phyloP scores from a whole-genome alignment of 179 eudicot species.

The Sideroxylon spinosum region DNA sequence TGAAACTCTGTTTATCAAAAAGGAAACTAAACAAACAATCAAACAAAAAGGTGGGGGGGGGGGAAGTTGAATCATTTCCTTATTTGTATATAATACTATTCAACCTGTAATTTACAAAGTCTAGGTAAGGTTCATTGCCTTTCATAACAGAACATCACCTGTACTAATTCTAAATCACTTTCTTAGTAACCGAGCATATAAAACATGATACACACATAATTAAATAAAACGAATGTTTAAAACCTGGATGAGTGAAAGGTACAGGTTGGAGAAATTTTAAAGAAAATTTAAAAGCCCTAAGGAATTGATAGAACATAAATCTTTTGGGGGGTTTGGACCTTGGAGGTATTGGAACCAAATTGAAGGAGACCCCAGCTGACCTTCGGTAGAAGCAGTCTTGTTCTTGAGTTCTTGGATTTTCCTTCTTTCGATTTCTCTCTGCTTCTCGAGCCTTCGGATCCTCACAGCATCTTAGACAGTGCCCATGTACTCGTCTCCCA shows the following conservation, averaged over 20 bases:
- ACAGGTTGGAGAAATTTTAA: neutral
- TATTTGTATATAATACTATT: no score
- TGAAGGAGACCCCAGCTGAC: slow-evolving; percentile 93
- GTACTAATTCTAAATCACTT: neutral
- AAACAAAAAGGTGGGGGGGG: no score
- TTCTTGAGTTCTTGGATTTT: slow-evolving; percentile 83
- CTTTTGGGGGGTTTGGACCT: slow-evolving; percentile 36
- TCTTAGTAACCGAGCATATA: neutral
- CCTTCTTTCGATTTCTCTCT: slow-evolving; percentile 88
- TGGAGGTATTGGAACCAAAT: slow-evolving; percentile 87
- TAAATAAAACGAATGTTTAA: neutral
- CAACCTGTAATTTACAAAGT: no score
- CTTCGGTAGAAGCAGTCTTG: slow-evolving; percentile 68
- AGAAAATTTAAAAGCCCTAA: neutral
- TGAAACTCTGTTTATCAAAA: no score
- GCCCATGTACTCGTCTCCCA: slow-evolving; percentile 98
- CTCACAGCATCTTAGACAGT: slow-evolving; percentile 92
- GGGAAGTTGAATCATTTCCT: neutral
- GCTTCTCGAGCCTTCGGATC: slow-evolving; percentile 87
- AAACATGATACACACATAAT: neutral
- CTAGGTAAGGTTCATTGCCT: no score
- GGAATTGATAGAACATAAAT: neutral
- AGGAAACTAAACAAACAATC: neutral
- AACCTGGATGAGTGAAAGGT: slow-evolving; percentile 16
- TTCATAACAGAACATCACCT: neutral